Evolutionary conservation across 805 yeast genomes (phyloP), one percentile per base, ranked within the genome.

Genomic region (Sugiyamaella valdiviana): DNA sequence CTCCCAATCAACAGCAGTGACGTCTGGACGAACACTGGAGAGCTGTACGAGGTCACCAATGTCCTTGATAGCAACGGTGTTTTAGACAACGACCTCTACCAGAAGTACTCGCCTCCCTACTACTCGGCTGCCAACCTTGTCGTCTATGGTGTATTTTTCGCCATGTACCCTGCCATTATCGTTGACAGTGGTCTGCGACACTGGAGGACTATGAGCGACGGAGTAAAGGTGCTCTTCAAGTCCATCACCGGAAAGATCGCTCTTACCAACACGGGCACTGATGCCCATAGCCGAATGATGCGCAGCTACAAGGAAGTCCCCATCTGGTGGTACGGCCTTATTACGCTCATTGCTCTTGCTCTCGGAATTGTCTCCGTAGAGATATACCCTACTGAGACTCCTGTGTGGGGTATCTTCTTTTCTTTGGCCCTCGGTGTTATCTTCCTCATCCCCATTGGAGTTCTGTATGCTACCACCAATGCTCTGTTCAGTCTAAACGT

Each of bases 31-130:
- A 80, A 79, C 57, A 70, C 67, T 38, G 85, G 81, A 19, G 62
- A 68, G 26, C 55, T 67, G 1, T 81, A 71, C 60, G 66, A 75
- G 22, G 77, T 80, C 38, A 70, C 71, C 16, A 62, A 72, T 45
- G 70, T 81, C 21, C 37, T 49, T 50, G 69, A 29, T n/a, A 9
- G 66, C 45, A 64, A 63, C 7, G 80, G 62, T 62, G 73, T 57
- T 2, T 70, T 82, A 52, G 70, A 75, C 56, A 64, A 67, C 44
- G 64, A 62, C 6, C 76, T 68, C 9, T 82, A 82, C 62, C 65
- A 76, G 58, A 61, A 64, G 5, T 82, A 82, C 64, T 81, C 86
- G 0, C 83, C 85, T 5, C 87, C 87, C 10, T 82, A 74, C 62
- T 80, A 79, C 59, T 59, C 78, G 19, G 85, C 87, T 6, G 85